Base-by-base conservation (phyloP, 805 yeast genomes). In the Sugiyamaella qingdaonensis region DNA sequence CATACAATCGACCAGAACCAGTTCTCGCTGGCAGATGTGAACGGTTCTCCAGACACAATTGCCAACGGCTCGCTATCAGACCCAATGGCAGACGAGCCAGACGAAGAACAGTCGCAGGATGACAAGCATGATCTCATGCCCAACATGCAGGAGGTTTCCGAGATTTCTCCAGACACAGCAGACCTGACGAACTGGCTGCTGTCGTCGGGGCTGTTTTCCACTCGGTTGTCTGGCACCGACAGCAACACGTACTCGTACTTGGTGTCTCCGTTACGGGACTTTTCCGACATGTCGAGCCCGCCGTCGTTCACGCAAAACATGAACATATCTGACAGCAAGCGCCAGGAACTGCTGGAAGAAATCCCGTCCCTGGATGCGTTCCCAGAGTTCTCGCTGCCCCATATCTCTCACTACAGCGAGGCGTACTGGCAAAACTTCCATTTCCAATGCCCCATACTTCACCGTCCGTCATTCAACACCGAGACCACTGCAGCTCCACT, bases 391-490 rank as follows among this genome's bases (percentile, higher is more conserved):
- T 37, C 48, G 13, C 32, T 51, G 9, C 41, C 18, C 33, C 35
- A 46, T 18, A 19, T 56, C 39, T 64, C 44, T 11, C 33, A 19
- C 9, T 59, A 59, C 69, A 35, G 69, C 62, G 53, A 67, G 57
- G 24, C 49, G 21, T 84, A 80, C 62, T 84, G 88, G 88, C 67
- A 69, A 37, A 72, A 74, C 10, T 81, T 80, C 61, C 85, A 82
- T 61, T 78, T 81, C 0, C 78, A 81, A 57, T 80, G 78, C 55
- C 77, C 86, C 1, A 73, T 83, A 35, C 64, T 84, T 18, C 88
- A 83, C 61, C 70, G 71, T 47, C 82, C 85, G 2, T 74, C 86
- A 1, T 84, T 84, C 55, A 70, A 70, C 34, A 78, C 85, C 1
- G 64, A 67, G 13, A 61, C 63, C 0, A 69, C 79, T 0, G 79